These are phyloP conservation scores for Tagetes erecta DNA, from an alignment of 129 eudicot genomes.

Conservation along the genomic window DNA sequence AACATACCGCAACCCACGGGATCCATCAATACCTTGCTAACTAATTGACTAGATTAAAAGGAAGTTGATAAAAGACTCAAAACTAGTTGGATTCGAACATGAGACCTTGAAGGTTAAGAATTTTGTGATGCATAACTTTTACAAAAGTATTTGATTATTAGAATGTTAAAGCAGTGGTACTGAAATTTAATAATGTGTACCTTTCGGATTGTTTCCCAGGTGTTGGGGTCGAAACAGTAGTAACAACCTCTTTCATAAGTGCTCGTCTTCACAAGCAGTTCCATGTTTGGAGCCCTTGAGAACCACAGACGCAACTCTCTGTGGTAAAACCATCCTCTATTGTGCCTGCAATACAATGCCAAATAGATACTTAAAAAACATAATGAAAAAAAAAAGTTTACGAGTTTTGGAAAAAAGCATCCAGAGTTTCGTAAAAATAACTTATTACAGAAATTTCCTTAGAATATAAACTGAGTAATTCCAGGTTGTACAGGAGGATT, in stretches of 20 bases:
- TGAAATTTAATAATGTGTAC: slow-evolving; percentile 32
- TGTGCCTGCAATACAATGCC: slow-evolving; percentile 52
- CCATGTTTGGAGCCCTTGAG: slow-evolving; percentile 62
- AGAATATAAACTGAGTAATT: background rate
- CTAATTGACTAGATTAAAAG: too few relatives aligned
- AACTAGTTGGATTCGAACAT: too few relatives aligned
- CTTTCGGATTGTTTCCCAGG: slow-evolving; percentile 77
- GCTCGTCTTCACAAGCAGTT: slow-evolving; percentile 60
- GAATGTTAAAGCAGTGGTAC: background rate
- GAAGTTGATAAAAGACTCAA: too few relatives aligned
- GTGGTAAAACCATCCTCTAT: slow-evolving; percentile 88
- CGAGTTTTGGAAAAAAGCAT: background rate
- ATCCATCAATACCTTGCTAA: too few relatives aligned
- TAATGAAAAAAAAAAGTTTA: background rate
- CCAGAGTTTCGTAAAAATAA: background rate
- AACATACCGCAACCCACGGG: too few relatives aligned
- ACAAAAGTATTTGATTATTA: background rate
- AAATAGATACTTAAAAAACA: background rate
- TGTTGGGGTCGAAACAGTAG: slow-evolving; percentile 76
- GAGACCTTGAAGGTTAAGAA: too few relatives aligned
- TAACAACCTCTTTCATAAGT: slow-evolving; percentile 83
- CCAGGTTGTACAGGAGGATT: background rate
- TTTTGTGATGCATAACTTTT: background rate
- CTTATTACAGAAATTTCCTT: background rate
- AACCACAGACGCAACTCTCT: slow-evolving; percentile 67